phyloP scores from a whole-genome alignment of 768 basidiomycete species.

The Mycena rebaudengoi region DNA sequence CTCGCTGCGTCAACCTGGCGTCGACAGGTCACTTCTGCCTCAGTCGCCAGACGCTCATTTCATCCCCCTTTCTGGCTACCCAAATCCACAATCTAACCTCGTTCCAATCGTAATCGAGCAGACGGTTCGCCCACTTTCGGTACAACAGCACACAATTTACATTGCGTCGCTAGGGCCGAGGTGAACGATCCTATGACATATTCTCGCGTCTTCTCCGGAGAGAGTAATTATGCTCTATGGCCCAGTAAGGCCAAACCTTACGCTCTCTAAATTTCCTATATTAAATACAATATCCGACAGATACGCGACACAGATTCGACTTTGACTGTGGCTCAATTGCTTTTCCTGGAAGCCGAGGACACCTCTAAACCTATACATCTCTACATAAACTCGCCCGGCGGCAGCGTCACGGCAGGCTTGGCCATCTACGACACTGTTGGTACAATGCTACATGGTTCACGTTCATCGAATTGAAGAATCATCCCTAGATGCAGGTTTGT shows the following conservation, averaged over 20 bases:
- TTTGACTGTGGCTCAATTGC: constrained; percentile 87
- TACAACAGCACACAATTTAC: neutral
- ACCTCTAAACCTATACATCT: constrained; percentile 93
- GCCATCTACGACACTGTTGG: constrained; percentile 97
- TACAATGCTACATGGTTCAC: constrained; percentile 12
- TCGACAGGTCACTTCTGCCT: neutral
- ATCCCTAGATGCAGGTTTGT: constrained; percentile 61
- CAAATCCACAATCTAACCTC: constrained; percentile 58
- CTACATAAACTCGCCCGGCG: constrained; percentile 97
- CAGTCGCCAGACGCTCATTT: constrained; percentile 48
- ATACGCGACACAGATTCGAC: constrained; percentile 92
- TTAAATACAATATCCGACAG: constrained; percentile 49
- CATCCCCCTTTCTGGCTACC: constrained; percentile 62
- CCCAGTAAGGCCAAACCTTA: constrained; percentile 63
- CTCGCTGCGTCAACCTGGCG: constrained; percentile 18
- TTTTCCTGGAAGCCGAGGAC: constrained; percentile 97
- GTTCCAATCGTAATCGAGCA: constrained; percentile 96
- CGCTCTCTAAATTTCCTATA: constrained; percentile 11
- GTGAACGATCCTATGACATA: constrained; percentile 94
- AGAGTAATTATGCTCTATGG: constrained; percentile 96
- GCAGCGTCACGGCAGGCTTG: constrained; percentile 93
- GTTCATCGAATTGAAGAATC: neutral
- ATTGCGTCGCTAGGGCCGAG: constrained; percentile 65
- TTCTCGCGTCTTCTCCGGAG: constrained; percentile 94
- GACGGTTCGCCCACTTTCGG: constrained; percentile 62